These are phyloP conservation scores for Chrysosporium keratinophilum DNA, from an alignment of 2,329 filamentous ascomycete genomes.

Conservation along the genomic window DNA sequence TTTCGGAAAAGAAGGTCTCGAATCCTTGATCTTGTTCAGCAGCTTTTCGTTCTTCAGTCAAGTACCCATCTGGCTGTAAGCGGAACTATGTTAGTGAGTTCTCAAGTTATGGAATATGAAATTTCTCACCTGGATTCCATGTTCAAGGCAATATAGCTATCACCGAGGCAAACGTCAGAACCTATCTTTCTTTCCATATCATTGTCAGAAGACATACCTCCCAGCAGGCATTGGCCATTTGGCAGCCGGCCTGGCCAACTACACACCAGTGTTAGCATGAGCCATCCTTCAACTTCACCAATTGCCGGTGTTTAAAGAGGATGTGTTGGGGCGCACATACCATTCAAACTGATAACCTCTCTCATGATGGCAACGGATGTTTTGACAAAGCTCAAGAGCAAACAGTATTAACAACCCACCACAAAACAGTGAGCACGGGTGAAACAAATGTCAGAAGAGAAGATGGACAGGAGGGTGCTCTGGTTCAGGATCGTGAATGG, in stretches of 20 bases:
- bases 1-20: conserved; percentile 99
- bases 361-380: conserved; percentile 52
- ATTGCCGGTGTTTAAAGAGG: not conserved
- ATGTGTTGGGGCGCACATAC: conserved; percentile 46
- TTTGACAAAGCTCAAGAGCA: not conserved
- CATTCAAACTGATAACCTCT: conserved; percentile 99
- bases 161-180: not conserved
- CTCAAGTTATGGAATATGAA: conserved; percentile 1
- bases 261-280: conserved; percentile 24
- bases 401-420: not conserved
- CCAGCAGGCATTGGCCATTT: conserved; percentile 99
- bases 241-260: conserved; percentile 99
- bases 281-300: not conserved
- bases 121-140: conserved; percentile 84
- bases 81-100: not conserved
- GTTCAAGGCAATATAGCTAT: conserved; percentile 99
- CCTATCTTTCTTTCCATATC: not conserved
- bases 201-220: conserved; percentile 60
- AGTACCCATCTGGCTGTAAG: conserved; percentile 83
- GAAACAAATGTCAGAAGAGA: not conserved
- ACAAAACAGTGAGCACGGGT: not conserved
- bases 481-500: not conserved
- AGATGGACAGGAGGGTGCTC: not conserved
- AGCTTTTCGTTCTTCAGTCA: conserved; percentile 95
- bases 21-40: conserved; percentile 91